These are phyloP conservation scores for Cordyceps fumosorosea DNA, from an alignment of 2,329 filamentous ascomycete species.

Conservation along the genomic window DNA sequence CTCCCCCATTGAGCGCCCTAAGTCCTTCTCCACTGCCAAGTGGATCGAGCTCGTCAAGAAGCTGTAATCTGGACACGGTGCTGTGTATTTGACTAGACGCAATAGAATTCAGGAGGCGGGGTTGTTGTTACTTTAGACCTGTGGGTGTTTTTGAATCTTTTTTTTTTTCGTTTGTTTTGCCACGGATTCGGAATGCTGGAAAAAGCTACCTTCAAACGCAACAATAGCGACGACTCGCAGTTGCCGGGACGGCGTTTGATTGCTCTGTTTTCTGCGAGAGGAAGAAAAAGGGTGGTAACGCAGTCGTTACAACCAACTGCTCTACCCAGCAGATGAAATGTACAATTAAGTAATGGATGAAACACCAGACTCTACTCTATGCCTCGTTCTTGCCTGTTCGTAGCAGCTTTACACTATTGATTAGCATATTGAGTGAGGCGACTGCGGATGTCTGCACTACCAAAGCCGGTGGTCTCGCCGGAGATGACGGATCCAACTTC, in stretches of 20 bases:
- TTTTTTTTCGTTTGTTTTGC: slow-evolving; percentile 5
- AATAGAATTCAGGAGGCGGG: slow-evolving; percentile 1
- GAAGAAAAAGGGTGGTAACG: background rate
- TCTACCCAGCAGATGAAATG: slow-evolving; percentile 9
- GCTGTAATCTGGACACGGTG: slow-evolving; percentile 58
- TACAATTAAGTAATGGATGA: slow-evolving; percentile 12
- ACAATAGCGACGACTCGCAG: slow-evolving; percentile 1
- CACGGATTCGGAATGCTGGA: slow-evolving; percentile 7
- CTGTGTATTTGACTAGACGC: background rate
- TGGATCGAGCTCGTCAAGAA: slow-evolving; percentile 92
- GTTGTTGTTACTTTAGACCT: slow-evolving; percentile 1
- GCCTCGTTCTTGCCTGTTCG: too few species aligned
- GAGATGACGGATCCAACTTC: background rate
- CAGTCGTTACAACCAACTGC: background rate
- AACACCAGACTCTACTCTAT: background rate
- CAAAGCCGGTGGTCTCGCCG: background rate
- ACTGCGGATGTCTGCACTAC: too few species aligned
- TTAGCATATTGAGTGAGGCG: too few species aligned
- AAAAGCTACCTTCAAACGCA: slow-evolving; percentile 7
- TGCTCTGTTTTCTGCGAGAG: background rate
- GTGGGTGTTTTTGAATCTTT: background rate
- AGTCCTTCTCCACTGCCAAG: slow-evolving; percentile 96
- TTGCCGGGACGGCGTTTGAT: slow-evolving; percentile 12
- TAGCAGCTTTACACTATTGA: too few species aligned
- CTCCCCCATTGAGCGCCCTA: slow-evolving; percentile 95